A percentile compares a stretch with the other conserved stretches of the same genome.
These are phyloP conservation scores for Ustilago nuda DNA, from an alignment of 1,284 basidiomycete species.

Conservation along the genomic window DNA sequence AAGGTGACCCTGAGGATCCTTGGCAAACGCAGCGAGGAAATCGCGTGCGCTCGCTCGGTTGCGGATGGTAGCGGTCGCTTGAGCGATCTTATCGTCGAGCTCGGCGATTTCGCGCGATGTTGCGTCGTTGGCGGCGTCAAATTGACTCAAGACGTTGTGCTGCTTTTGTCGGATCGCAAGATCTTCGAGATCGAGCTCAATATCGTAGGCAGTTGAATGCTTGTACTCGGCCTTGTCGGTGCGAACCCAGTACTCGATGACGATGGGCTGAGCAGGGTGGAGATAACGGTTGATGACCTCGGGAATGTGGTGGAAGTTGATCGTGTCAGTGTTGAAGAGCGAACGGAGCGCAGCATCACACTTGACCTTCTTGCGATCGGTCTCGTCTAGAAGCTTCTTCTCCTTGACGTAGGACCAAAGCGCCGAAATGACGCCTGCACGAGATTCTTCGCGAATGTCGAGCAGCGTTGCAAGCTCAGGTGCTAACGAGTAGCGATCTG, in stretches of 20 bases:
- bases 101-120: slow-evolving; percentile 76
- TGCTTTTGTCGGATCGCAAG: slow-evolving; percentile 79
- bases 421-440: slow-evolving; percentile 82
- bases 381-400: slow-evolving; percentile 87
- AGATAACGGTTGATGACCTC: slow-evolving; percentile 86
- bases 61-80: slow-evolving; percentile 75
- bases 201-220: slow-evolving; percentile 78
- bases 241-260: slow-evolving; percentile 78
- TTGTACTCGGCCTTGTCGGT: slow-evolving; percentile 68
- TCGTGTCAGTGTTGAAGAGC: slow-evolving; percentile 71
- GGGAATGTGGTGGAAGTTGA: slow-evolving; percentile 85
- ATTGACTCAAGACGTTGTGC: slow-evolving; percentile 78
- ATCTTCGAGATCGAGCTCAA: slow-evolving; percentile 91
- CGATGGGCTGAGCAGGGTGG: slow-evolving; percentile 81
- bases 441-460: slow-evolving; percentile 85
- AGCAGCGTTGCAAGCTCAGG: slow-evolving; percentile 82
- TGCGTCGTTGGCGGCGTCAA: slow-evolving; percentile 76
- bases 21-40: slow-evolving; percentile 85
- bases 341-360: slow-evolving; percentile 74
- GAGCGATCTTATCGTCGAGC: slow-evolving; percentile 80
- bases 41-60: slow-evolving; percentile 86
- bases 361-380: slow-evolving; percentile 82
- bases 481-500: slow-evolving; percentile 85
- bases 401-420: slow-evolving; percentile 94
- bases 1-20: slow-evolving; percentile 83